Evolutionary conservation across 345 rosid species (phyloP), one percentile per base, ranked within the genome.

Genomic region (Salix exigua): DNA sequence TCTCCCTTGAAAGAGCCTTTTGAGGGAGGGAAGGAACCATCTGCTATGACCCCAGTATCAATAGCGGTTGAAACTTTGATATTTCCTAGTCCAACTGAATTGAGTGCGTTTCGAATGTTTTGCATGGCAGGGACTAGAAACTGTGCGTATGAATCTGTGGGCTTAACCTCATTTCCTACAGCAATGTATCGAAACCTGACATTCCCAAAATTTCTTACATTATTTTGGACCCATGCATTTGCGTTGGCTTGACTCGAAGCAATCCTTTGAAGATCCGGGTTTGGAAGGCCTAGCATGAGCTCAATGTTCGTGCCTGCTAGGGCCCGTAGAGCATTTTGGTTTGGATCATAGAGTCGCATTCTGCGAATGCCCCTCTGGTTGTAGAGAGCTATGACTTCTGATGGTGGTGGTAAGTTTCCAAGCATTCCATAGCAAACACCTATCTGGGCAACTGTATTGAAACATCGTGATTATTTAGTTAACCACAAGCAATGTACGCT

Each of bases 11-110:
- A 84, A 5, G 69, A 12, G 0, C 91, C 91, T 0, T 1, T 75
- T 2, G 91, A 88, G 0, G 91, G 91, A 1, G 91, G 91, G 66
- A 17, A 88, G n/a, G 86, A 46, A 46, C 14, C 51, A 46, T 46
- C 51, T 14, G 16, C 51, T 46, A 46, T 12, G 46, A 82, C 71
- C 5, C 75, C 76, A 48, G 55, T 72, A 38, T 74, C 83, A 26
- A 84, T 75, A 17, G 89, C 83, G 0, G 89, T 84, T 0, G 90
- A 86, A 76, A 88, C 90, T 51, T 86, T 88, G 76, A 88, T 88
- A 5, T 71, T 77, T 5, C 80, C 73, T 14, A 86, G 80, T 2
- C 86, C 86, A 11, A 79, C 81, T 35, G 83, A 63, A 23, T n/a
- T 44, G 42, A 88, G 75, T 2, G 82, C 82, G 2, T 75, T 83